These are phyloP conservation scores for Cryphonectria nitschkei DNA, from an alignment of 2,329 filamentous ascomycete species.

Conservation along the genomic window DNA sequence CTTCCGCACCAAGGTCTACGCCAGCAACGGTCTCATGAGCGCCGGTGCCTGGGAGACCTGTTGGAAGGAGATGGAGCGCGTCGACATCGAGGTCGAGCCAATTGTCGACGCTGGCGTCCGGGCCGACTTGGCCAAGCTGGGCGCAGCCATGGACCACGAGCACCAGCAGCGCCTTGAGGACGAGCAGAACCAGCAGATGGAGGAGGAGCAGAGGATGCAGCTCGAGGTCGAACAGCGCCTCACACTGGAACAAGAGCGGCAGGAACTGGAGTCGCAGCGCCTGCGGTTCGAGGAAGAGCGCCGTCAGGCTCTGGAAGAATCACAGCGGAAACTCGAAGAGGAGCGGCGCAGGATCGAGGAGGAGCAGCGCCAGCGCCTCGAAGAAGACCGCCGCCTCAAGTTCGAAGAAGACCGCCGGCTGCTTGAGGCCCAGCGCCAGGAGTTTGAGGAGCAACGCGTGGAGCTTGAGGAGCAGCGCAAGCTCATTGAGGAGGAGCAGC, in stretches of 20 bases:
- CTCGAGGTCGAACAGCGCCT: slow-evolving; percentile 23
- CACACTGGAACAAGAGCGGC: slow-evolving; percentile 25
- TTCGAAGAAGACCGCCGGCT: slow-evolving; percentile 28
- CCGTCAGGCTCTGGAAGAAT: slow-evolving; percentile 28
- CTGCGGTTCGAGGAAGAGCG: slow-evolving; percentile 27
- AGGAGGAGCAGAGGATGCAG: slow-evolving; percentile 38
- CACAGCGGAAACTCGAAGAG: slow-evolving; percentile 39
- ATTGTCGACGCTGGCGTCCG: slow-evolving; percentile 64
- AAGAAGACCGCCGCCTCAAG: slow-evolving; percentile 33
- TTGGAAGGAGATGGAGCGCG: slow-evolving; percentile 98
- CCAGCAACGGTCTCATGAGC: slow-evolving; percentile 91
- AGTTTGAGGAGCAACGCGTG: slow-evolving; percentile 28
- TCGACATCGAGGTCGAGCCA: slow-evolving; percentile 89
- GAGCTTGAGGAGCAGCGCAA: slow-evolving; percentile 28
- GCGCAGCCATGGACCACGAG: slow-evolving; percentile 34
- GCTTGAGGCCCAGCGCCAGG: slow-evolving; percentile 26
- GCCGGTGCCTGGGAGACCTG: slow-evolving; percentile 90
- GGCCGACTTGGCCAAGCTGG: slow-evolving; percentile 62
- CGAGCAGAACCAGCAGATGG: slow-evolving; percentile 35
- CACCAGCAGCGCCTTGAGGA: slow-evolving; percentile 45
- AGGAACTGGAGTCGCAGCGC: slow-evolving; percentile 23
- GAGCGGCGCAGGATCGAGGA: slow-evolving; percentile 37
- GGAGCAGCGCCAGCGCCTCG: slow-evolving; percentile 31
- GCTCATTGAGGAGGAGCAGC: slow-evolving; percentile 26
- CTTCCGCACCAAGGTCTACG: slow-evolving; percentile 86